Conservation (phyloP, 257 asterid species). For the Solanum ossicruentum region DNA sequence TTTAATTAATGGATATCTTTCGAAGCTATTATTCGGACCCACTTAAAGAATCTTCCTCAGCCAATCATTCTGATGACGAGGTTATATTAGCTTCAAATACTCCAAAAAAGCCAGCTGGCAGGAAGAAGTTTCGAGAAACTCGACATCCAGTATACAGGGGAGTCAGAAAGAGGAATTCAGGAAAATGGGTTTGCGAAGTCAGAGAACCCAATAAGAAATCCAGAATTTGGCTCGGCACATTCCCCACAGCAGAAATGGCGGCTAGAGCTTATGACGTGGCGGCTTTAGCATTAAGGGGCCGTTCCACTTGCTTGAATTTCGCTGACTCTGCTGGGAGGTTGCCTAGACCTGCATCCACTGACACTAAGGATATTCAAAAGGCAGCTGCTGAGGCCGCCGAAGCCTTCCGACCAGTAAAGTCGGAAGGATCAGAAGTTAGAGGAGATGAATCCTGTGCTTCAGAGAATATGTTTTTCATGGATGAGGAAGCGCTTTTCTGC, state of each 20-base stretch:
- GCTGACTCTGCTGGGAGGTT: conserved; percentile 55
- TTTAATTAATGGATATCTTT: background rate
- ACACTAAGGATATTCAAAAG: conserved; percentile 43
- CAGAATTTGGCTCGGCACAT: conserved; percentile 71
- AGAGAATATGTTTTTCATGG: conserved; percentile 3
- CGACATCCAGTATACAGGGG: conserved; percentile 53
- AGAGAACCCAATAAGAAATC: conserved; percentile 57
- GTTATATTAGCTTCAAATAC: background rate
- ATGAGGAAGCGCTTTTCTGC: conserved; percentile 34
- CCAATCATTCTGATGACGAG: background rate
- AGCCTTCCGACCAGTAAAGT: conserved; percentile 16
- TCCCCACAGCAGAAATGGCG: conserved; percentile 54
- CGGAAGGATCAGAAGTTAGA: background rate
- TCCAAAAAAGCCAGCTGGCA: background rate
- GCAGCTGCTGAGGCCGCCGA: conserved; percentile 51
- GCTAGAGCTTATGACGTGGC: conserved; percentile 76
- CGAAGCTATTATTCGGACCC: background rate
- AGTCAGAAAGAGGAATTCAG: conserved; percentile 37
- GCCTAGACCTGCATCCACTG: conserved; percentile 33
- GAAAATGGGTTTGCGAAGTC: conserved; percentile 58
- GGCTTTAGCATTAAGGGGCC: conserved; percentile 39
- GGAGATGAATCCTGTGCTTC: background rate
- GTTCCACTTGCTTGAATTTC: conserved; percentile 45
- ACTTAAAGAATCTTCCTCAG: background rate
- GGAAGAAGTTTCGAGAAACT: background rate